These are phyloP conservation scores for Solanum aculeatissimum DNA, from an alignment of 305 asterid species.

Conservation along the genomic window DNA sequence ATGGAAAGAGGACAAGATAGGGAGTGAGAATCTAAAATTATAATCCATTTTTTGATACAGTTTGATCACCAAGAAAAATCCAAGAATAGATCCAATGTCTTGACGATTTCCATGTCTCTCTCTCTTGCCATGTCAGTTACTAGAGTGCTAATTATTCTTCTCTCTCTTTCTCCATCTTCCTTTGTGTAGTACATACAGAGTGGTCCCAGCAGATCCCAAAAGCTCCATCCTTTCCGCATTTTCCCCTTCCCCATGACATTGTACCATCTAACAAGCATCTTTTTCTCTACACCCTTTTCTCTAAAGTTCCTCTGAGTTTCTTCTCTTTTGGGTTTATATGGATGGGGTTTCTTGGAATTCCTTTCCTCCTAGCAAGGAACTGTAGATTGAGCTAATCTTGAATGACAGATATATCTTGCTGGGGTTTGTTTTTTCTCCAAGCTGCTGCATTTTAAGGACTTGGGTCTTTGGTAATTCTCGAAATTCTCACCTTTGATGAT, in stretches of 20 bases:
- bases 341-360: constrained; percentile 1
- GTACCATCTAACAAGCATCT: constrained; percentile 1
- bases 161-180: neutral
- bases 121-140: constrained; percentile 48
- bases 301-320: neutral
- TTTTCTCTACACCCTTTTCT: constrained; percentile 9
- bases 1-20: neutral
- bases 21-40: neutral
- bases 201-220: constrained; percentile 73
- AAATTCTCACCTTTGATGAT: neutral
- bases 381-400: neutral
- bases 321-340: neutral
- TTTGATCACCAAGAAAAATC: neutral
- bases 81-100: constrained; percentile 21
- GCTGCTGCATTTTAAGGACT: neutral
- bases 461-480: neutral
- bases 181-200: constrained; percentile 1
- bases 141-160: neutral
- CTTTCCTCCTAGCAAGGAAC: neutral
- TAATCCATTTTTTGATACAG: neutral
- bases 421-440: neutral
- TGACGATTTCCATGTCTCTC: constrained; percentile 73
- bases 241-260: constrained; percentile 6
- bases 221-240: constrained; percentile 10
- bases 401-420: neutral